These are phyloP conservation scores for Herpetospermum pedunculosum DNA, from an alignment of 306 rosid species.

Conservation along the genomic window DNA sequence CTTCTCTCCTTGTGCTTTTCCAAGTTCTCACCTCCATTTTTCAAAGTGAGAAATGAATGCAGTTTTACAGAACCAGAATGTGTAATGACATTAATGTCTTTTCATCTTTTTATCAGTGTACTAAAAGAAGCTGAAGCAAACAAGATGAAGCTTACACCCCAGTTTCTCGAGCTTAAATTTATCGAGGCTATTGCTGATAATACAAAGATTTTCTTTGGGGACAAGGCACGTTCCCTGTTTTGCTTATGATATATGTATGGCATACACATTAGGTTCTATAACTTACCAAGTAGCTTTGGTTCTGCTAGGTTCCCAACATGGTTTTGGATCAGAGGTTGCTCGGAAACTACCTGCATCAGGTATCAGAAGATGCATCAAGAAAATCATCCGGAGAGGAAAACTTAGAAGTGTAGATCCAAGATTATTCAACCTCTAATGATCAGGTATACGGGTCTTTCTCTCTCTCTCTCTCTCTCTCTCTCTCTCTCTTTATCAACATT, in stretches of 20 bases:
- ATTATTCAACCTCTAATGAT: not conserved
- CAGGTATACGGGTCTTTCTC: not conserved
- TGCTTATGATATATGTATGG: not conserved
- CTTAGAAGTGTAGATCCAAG: slow-evolving; percentile 11
- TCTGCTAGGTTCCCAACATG: slow-evolving; percentile 68
- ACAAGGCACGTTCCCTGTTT: slow-evolving; percentile 43
- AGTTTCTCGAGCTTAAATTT: slow-evolving; percentile 77
- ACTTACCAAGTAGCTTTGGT: slow-evolving; percentile 15
- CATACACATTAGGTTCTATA: not conserved
- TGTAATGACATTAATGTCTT: not conserved
- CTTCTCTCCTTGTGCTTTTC: slow-evolving; percentile 10
- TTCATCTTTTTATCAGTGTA: slow-evolving; percentile 28
- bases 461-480: not conserved
- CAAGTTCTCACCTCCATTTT: not conserved
- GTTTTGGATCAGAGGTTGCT: slow-evolving; percentile 74
- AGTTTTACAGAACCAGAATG: not conserved
- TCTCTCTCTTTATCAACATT: not conserved
- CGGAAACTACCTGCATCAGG: slow-evolving; percentile 54
- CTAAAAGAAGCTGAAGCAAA: slow-evolving; percentile 84
- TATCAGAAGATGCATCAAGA: slow-evolving; percentile 20
- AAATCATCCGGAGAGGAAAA: not conserved
- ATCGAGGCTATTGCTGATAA: slow-evolving; percentile 75
- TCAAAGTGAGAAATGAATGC: not conserved
- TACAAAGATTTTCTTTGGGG: slow-evolving; percentile 90
- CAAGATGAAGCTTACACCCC: slow-evolving; percentile 83